Evolutionary conservation across 345 rosid species (phyloP).

Genomic region (Brassica carinata): DNA sequence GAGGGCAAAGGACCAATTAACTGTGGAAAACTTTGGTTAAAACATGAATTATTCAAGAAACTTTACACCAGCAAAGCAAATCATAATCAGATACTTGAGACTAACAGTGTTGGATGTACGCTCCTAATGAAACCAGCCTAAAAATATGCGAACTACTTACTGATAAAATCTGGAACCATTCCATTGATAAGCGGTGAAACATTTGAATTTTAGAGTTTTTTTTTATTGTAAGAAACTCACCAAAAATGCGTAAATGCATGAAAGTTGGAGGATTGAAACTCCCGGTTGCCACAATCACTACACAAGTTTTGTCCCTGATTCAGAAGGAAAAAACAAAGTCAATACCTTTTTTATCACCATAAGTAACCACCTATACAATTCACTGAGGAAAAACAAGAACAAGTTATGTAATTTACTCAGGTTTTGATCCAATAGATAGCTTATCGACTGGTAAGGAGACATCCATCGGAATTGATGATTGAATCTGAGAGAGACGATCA

Average conservation of each 20-base stretch:
- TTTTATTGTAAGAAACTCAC: conserved; percentile 40
- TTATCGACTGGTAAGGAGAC: conserved; percentile 64
- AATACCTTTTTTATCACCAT: not conserved
- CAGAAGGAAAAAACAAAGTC: not conserved
- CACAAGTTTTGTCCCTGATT: conserved; percentile 50
- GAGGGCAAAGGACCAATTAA: conserved; percentile 4
- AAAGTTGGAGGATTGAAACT: conserved; percentile 97
- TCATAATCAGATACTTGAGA: not conserved
- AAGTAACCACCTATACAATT: not conserved
- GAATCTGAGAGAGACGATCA: conserved; percentile 19
- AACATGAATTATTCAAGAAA: not conserved
- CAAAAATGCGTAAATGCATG: conserved; percentile 94
- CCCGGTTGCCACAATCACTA: conserved; percentile 80
- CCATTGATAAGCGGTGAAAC: not conserved
- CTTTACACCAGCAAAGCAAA: not conserved
- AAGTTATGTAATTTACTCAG: conserved; percentile 41
- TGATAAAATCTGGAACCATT: not conserved
- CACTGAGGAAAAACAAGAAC: not conserved
- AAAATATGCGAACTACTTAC: not conserved
- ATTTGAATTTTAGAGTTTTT: not conserved
- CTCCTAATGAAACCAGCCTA: not conserved
- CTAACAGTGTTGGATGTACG: not conserved
- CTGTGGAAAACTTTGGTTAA: not conserved
- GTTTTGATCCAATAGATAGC: conserved; percentile 39
- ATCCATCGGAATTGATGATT: conserved; percentile 49